phyloP scores from a whole-genome alignment of 305 asterid species.

The Lippia alba region DNA sequence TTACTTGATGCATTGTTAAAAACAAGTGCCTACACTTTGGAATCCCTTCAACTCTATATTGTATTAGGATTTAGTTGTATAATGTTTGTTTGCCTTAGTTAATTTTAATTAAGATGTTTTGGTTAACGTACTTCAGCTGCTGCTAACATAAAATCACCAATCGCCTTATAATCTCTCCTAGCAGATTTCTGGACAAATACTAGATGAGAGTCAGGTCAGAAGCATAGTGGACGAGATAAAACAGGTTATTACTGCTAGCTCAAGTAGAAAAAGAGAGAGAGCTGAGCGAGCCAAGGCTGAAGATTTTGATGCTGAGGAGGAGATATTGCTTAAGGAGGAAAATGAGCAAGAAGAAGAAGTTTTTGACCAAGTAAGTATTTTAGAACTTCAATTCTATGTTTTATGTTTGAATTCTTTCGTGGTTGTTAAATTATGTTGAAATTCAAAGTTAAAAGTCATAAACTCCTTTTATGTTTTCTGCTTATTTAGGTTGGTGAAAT shows the following conservation, averaged over 20 bases:
- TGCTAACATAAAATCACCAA: constrained; percentile 14
- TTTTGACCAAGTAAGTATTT: constrained; percentile 76
- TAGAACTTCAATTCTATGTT: too few relatives aligned
- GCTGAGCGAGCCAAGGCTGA: constrained; percentile 89
- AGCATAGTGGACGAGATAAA: constrained; percentile 89
- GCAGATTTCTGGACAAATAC: constrained; percentile 77
- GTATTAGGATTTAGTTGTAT: too few relatives aligned
- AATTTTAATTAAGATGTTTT: too few relatives aligned
- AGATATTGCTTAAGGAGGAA: constrained; percentile 88
- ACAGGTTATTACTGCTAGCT: constrained; percentile 85
- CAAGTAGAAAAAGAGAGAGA: constrained; percentile 80
- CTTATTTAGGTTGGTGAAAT: constrained; percentile 77
- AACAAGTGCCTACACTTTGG: background rate
- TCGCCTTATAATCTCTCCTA: constrained; percentile 30
- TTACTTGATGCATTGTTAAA: too few relatives aligned
- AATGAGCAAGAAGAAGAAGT: constrained; percentile 97
- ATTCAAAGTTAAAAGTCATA: too few relatives aligned
- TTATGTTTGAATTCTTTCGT: too few relatives aligned
- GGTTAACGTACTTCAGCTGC: constrained; percentile 7
- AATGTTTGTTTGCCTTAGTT: too few relatives aligned
- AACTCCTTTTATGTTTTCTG: background rate
- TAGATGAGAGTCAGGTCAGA: constrained; percentile 84
- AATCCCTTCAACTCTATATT: too few relatives aligned
- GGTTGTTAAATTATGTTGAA: too few relatives aligned
- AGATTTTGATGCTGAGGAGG: constrained; percentile 94